A percentile compares a stretch with the other conserved stretches of the same genome.
Evolutionary conservation across 2,329 filamentous ascomycete species (phyloP).

Genomic region (Zymoseptoria tritici): DNA sequence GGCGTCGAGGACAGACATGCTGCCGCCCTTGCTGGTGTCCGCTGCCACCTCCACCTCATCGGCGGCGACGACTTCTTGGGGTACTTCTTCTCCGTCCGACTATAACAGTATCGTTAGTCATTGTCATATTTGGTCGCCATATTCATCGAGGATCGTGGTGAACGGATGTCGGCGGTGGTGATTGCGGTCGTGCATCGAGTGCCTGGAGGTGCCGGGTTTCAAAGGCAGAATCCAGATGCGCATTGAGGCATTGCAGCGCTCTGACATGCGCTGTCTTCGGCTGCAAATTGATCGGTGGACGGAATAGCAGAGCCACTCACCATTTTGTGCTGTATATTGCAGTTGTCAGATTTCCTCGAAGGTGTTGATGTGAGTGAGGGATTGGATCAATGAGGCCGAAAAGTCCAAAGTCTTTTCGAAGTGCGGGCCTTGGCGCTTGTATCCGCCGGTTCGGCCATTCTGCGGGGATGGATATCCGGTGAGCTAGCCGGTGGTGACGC

Average conservation of each 20-base stretch:
- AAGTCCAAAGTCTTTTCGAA: neutral
- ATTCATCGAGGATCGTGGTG: neutral
- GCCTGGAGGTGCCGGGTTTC: neutral
- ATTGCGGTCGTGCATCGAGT: neutral
- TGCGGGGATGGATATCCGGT: neutral
- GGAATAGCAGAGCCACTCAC: conserved; percentile 9
- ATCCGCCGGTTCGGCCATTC: neutral
- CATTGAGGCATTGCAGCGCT: neutral
- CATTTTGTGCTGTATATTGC: conserved; percentile 16
- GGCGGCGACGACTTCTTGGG: conserved; percentile 62
- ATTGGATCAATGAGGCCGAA: neutral
- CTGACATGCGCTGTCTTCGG: neutral
- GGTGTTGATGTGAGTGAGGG: conserved; percentile 1
- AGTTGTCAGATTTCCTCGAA: conserved; percentile 19
- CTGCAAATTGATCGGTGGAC: neutral
- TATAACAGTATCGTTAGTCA: conserved; percentile 34
- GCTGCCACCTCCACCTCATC: conserved; percentile 93
- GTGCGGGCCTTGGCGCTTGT: neutral
- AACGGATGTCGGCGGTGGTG: neutral
- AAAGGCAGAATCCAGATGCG: neutral
- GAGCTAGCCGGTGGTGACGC: neutral
- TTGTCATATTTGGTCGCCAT: neutral
- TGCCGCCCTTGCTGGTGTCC: conserved; percentile 74
- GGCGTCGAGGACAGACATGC: conserved; percentile 93
- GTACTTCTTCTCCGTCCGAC: conserved; percentile 99